Percentiles rank a stretch among this genome's conserved stretches.
phyloP scores from a whole-genome alignment of 305 asterid genomes.

The Fraxinus sp. region DNA sequence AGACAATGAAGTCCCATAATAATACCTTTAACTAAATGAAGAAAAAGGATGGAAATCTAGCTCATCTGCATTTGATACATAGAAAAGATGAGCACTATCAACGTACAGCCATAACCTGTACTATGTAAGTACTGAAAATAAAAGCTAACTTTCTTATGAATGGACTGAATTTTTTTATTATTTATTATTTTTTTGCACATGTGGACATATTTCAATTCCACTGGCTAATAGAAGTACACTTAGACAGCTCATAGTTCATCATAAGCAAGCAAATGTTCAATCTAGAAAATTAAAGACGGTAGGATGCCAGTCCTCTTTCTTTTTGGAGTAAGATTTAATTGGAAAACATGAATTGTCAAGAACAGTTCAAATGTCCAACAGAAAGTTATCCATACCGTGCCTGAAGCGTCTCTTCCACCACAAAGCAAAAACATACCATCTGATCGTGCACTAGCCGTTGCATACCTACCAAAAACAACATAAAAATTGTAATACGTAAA shows the following conservation, averaged over 20 bases:
- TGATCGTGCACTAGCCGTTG: conserved; percentile 97
- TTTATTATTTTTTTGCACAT: neutral
- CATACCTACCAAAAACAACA: conserved; percentile 69
- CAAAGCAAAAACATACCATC: conserved; percentile 99
- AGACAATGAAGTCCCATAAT: neutral
- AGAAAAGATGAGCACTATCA: neutral
- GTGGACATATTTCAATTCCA: conserved; percentile 8
- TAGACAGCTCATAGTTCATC: conserved; percentile 20
- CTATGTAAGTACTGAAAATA: neutral
- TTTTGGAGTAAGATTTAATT: conserved; percentile 20
- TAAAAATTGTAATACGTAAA: neutral
- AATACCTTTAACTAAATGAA: neutral
- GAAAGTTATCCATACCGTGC: conserved; percentile 59
- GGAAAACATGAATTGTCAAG: conserved; percentile 3
- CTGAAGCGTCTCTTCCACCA: conserved; percentile 97
- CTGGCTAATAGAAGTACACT: conserved; percentile 1
- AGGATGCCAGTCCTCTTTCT: conserved; percentile 3
- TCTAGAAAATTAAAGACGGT: neutral
- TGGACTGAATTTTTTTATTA: neutral
- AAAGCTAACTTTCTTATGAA: conserved; percentile 3
- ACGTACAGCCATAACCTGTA: neutral
- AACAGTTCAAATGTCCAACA: conserved; percentile 24
- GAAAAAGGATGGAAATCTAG: neutral
- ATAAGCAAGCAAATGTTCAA: conserved; percentile 17
- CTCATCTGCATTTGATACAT: conserved; percentile 8